Evolutionary conservation across 1,284 basidiomycete genomes (phyloP), one percentile per base, ranked within the genome.

Genomic region (Mycena sp.): DNA sequence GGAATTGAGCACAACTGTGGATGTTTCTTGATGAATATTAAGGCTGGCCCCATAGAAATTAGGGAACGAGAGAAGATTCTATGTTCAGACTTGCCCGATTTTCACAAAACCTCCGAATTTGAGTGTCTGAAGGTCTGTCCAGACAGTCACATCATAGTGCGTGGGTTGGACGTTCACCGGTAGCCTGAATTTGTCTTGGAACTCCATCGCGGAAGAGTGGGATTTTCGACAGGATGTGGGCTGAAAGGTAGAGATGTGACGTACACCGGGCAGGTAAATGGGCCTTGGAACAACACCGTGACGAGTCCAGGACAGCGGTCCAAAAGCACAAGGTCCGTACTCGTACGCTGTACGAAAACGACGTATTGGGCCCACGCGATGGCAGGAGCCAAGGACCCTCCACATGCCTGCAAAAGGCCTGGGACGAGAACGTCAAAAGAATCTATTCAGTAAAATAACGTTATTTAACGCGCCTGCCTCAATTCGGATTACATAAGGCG

Each of bases 81-180:
- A n/a, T 46, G 23, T 11, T 46, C 25, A 29, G 29, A 77, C 85
- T 60, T 61, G 88, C 92, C 84, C 81, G 71, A 95, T 87, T 70
- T 89, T 87, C 30, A 90, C 93, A 61, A 91, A 84, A 43, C 96
- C 96, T 40, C 88, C 83, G 74, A 96, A 98, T 21, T 78, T 84
- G 55, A 87, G 82, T 25, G 84, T 83, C 64, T 91, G 84, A 55
- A 98, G 85, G 78, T 97, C 92, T 3, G 96, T 96, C 75, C 86
- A 90, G 77, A 97, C 82, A 50, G 88, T 90, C 54, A 98, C 77
- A 71, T 91, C 92, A 78, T 98, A 98, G 77, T 96, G 94, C 26
- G 79, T 84, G 21, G 94, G 91, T 69, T 84, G 87, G 62, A 94
- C 88, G 70, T 89, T 82, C 11, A 84, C 85, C 12, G 94, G 94